Conservation (phyloP, 345 rosid species). For the Fremontodendron californicum region DNA sequence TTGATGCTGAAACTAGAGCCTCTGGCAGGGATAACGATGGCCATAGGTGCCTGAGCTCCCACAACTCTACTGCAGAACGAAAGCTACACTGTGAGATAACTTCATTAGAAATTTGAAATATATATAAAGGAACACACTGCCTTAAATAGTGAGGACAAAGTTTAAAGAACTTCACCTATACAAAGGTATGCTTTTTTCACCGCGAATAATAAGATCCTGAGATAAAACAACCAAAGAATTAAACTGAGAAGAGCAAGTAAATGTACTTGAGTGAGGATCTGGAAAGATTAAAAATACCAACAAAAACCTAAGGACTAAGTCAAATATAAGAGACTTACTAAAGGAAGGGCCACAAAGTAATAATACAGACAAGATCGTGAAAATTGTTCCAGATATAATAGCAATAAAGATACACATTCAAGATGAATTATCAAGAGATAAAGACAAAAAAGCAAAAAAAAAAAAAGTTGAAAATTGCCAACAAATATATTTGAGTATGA, state of each 20-base stretch:
- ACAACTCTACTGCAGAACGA: constrained; percentile 74
- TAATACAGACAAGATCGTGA: background rate
- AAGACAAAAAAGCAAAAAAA: background rate
- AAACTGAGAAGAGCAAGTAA: background rate
- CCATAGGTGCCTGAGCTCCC: constrained; percentile 83
- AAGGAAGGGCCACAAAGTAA: background rate
- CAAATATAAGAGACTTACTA: background rate
- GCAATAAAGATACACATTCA: background rate
- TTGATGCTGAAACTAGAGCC: constrained; percentile 45
- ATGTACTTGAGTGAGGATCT: background rate
- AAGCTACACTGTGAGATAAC: constrained; percentile 33
- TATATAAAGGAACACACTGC: background rate
- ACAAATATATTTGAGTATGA: background rate
- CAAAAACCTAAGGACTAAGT: background rate
- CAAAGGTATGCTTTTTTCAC: constrained; percentile 76
- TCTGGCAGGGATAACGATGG: constrained; percentile 66
- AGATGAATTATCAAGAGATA: background rate
- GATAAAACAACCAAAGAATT: constrained; percentile 11
- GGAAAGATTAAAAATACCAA: background rate
- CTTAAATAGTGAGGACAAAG: constrained; percentile 4
- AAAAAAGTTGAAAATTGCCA: background rate
- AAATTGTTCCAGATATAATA: background rate
- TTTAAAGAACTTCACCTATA: constrained; percentile 65
- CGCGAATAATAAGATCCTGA: constrained; percentile 88
- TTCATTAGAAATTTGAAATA: background rate